Evolutionary conservation across 2,329 filamentous ascomycete species (phyloP).

Genomic region (Penicillium sp.): DNA sequence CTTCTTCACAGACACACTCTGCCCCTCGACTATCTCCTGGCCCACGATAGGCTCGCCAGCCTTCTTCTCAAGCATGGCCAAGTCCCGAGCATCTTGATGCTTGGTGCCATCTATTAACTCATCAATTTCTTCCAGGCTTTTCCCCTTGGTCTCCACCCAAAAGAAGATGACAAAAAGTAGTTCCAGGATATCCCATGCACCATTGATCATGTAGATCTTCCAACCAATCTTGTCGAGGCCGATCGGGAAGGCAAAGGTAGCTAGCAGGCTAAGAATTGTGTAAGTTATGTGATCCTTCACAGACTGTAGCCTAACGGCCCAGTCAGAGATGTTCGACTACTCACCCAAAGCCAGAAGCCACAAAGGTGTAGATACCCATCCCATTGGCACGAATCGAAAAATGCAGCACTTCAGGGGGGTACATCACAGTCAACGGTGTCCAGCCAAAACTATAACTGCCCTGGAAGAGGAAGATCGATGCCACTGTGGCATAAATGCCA

Average conservation of each 20-base stretch:
- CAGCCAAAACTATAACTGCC: slow-evolving; percentile 52
- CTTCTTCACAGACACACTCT: too few species aligned
- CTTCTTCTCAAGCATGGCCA: too few species aligned
- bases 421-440: slow-evolving; percentile 51
- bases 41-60: too few species aligned
- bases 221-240: slow-evolving; percentile 45
- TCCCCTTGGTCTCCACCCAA: slow-evolving; percentile 19
- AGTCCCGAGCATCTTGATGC: too few species aligned
- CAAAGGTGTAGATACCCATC: slow-evolving; percentile 38
- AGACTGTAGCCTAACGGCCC: too few species aligned
- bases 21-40: too few species aligned
- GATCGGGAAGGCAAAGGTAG: slow-evolving; percentile 46
- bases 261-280: slow-evolving; percentile 30
- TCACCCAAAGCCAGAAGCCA: slow-evolving; percentile 24
- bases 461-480: slow-evolving; percentile 53
- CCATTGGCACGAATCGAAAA: slow-evolving; percentile 52
- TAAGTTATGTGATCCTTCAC: too few species aligned
- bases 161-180: slow-evolving; percentile 8
- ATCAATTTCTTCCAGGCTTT: slow-evolving; percentile 17
- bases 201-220: slow-evolving; percentile 52
- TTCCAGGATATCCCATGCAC: slow-evolving; percentile 45
- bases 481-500: slow-evolving; percentile 46
- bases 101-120: slow-evolving; percentile 15
- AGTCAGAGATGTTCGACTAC: slow-evolving; percentile 2
- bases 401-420: slow-evolving; percentile 51